A percentile compares a stretch with the other conserved stretches of the same genome.
These are phyloP conservation scores for Ganoderma multipileum DNA, from an alignment of 1,284 basidiomycete genomes.

Conservation along the genomic window DNA sequence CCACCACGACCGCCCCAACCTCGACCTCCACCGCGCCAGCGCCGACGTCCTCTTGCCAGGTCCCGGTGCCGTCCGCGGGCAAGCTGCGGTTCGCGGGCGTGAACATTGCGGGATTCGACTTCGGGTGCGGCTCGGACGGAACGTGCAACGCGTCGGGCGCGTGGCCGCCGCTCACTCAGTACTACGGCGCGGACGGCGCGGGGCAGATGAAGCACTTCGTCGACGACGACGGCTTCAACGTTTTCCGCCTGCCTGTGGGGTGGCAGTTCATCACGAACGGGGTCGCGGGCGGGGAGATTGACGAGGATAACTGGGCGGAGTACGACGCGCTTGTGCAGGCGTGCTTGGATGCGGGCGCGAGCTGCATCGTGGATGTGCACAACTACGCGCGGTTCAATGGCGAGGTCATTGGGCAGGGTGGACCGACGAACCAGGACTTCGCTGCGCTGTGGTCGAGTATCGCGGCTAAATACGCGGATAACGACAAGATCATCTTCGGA, in stretches of 20 bases:
- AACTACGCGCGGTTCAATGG: slow-evolving; percentile 64
- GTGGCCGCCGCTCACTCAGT: slow-evolving; percentile 52
- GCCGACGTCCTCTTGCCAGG: slow-evolving; percentile 24
- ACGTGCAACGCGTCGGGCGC: slow-evolving; percentile 48
- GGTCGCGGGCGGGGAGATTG: slow-evolving; percentile 49
- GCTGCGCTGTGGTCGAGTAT: slow-evolving; percentile 60
- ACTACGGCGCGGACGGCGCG: slow-evolving; percentile 51
- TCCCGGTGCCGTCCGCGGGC: slow-evolving; percentile 28
- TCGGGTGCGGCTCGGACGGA: slow-evolving; percentile 52
- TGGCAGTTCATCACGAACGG: slow-evolving; percentile 63
- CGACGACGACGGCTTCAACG: slow-evolving; percentile 54
- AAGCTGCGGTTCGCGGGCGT: slow-evolving; percentile 43
- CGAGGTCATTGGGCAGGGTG: slow-evolving; percentile 64
- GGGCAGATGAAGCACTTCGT: slow-evolving; percentile 67
- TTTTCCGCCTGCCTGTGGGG: slow-evolving; percentile 58
- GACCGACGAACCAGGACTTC: slow-evolving; percentile 62
- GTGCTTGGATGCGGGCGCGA: slow-evolving; percentile 47
- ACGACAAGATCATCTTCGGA: slow-evolving; percentile 60
- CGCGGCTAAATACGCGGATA: slow-evolving; percentile 57
- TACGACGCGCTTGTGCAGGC: slow-evolving; percentile 62
- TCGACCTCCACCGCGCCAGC: slow-evolving; percentile 16
- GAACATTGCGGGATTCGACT: slow-evolving; percentile 58
- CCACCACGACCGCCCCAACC: slow-evolving; percentile 19
- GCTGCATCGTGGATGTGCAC: slow-evolving; percentile 65
- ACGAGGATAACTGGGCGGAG: slow-evolving; percentile 51